Evolutionary conservation across 2,329 filamentous ascomycete species (phyloP).

Genomic region (Ustilaginoidea virens): DNA sequence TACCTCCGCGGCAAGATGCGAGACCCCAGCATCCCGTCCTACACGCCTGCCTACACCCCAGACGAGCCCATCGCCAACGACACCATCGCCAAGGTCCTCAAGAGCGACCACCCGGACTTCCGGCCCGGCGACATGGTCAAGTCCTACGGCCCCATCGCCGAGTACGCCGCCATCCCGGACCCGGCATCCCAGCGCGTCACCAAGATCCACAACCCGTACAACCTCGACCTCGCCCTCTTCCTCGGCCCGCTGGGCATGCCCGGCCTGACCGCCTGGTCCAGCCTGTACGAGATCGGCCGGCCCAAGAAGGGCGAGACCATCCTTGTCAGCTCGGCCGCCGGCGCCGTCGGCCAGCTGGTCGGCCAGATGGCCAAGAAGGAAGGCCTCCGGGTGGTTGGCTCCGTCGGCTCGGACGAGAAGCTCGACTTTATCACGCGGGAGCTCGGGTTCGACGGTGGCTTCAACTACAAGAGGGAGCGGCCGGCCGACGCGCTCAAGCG

Average conservation of each 20-base stretch:
- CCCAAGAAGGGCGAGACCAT: slow-evolving; percentile 58
- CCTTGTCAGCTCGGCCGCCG: slow-evolving; percentile 65
- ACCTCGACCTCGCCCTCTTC: slow-evolving; percentile 51
- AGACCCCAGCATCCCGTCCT: slow-evolving; percentile 46
- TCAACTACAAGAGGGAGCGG: slow-evolving; percentile 81
- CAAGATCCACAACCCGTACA: slow-evolving; percentile 54
- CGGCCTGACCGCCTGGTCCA: slow-evolving; percentile 56
- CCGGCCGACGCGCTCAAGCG: slow-evolving; percentile 50
- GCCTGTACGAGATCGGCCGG: slow-evolving; percentile 47
- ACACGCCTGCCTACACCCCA: slow-evolving; percentile 32
- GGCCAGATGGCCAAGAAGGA: slow-evolving; percentile 74
- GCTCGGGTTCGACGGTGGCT: slow-evolving; percentile 43
- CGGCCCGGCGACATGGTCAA: slow-evolving; percentile 51
- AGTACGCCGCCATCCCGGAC: slow-evolving; percentile 47
- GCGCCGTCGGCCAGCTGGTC: slow-evolving; percentile 70
- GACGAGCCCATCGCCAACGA: slow-evolving; percentile 48
- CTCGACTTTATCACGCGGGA: slow-evolving; percentile 45
- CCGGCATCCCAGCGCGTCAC: slow-evolving; percentile 24
- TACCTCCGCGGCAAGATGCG: slow-evolving; percentile 77
- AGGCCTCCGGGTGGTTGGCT: slow-evolving; percentile 65
- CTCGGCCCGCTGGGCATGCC: slow-evolving; percentile 50
- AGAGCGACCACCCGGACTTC: slow-evolving; percentile 48
- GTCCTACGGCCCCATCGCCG: slow-evolving; percentile 42
- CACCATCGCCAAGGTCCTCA: slow-evolving; percentile 53
- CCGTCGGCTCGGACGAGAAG: slow-evolving; percentile 67